Percentiles rank a stretch among this genome's conserved stretches.
These are phyloP conservation scores for Rhodotorula sp. DNA, from an alignment of 1,284 basidiomycete species.

Conservation along the genomic window DNA sequence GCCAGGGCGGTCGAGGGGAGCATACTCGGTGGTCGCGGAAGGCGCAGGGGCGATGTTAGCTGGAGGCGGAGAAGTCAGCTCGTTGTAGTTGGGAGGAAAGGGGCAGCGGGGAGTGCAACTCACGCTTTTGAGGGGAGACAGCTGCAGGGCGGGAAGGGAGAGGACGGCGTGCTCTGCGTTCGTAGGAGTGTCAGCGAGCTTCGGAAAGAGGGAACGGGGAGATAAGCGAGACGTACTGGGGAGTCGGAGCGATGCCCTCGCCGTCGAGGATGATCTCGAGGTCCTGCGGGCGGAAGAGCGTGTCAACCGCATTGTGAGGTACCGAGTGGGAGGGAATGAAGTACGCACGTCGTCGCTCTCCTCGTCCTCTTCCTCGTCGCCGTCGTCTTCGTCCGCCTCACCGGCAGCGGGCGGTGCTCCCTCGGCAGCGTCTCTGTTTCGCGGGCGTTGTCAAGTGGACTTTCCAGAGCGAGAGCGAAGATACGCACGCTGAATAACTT, in stretches of 20 bases:
- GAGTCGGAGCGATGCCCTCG: constrained; percentile 32
- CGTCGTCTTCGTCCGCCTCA: constrained; percentile 25
- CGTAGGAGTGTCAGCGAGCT: neutral
- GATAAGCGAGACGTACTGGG: constrained; percentile 8
- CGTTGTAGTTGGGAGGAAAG: too few species aligned
- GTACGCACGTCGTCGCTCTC: constrained; percentile 43
- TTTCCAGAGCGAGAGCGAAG: fast-evolving
- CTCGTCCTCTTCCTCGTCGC: constrained; percentile 34
- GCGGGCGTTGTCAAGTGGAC: neutral
- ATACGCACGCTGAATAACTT: neutral
- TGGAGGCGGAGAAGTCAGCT: neutral
- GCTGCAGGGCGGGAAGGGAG: neutral
- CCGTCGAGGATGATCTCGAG: constrained; percentile 47
- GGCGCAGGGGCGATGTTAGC: constrained; percentile 27
- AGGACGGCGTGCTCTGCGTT: constrained; percentile 11
- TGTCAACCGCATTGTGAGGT: neutral
- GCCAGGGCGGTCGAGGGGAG: constrained; percentile 36
- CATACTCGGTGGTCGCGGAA: constrained; percentile 33
- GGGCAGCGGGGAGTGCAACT: neutral
- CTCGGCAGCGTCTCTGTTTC: neutral
- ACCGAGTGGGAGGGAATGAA: neutral
- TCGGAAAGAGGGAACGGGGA: too few species aligned
- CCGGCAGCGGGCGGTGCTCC: neutral
- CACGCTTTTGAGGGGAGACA: constrained; percentile 24
- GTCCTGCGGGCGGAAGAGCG: constrained; percentile 27